Conservation (phyloP, 352 stramenopile genomes). For the Pythium rhizo-oryzae region DNA sequence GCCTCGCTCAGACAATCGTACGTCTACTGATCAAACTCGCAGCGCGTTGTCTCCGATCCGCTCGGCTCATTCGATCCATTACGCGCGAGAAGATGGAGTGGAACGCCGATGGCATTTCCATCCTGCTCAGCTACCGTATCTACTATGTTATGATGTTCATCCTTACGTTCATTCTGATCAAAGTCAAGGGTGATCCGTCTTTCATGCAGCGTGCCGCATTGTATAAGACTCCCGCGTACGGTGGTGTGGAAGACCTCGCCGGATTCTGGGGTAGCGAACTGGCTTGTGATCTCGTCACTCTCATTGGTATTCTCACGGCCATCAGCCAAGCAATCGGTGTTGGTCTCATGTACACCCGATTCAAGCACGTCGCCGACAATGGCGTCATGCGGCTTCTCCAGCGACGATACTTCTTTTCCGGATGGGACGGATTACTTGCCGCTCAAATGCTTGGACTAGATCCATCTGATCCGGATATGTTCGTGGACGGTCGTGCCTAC, state of each 20-base stretch:
- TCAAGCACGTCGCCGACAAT: slow-evolving; percentile 46
- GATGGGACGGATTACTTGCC: slow-evolving; percentile 46
- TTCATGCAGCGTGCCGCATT: slow-evolving; percentile 44
- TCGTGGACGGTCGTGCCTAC: slow-evolving; percentile 27
- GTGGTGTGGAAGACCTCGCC: slow-evolving; percentile 37
- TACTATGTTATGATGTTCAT: slow-evolving; percentile 57
- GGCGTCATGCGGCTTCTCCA: slow-evolving; percentile 49
- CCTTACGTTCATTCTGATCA: slow-evolving; percentile 42
- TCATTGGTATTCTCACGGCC: slow-evolving; percentile 41
- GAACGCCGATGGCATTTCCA: slow-evolving; percentile 46
- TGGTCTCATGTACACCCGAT: slow-evolving; percentile 35
- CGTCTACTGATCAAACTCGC: slow-evolving; percentile 41
- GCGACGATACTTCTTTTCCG: slow-evolving; percentile 51
- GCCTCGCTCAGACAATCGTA: slow-evolving; percentile 42
- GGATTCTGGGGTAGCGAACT: slow-evolving; percentile 62
- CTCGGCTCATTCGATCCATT: slow-evolving; percentile 38
- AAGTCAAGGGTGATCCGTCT: slow-evolving; percentile 37
- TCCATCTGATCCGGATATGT: slow-evolving; percentile 30
- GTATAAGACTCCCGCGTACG: slow-evolving; percentile 41
- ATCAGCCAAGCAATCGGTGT: slow-evolving; percentile 34
- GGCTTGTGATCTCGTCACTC: slow-evolving; percentile 47
- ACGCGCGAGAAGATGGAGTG: slow-evolving; percentile 44
- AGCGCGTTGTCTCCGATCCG: slow-evolving; percentile 33
- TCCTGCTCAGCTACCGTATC: slow-evolving; percentile 59
- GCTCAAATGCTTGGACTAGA: slow-evolving; percentile 52